phyloP scores from a whole-genome alignment of 805 yeast genomes.

The Suhomyces emberorum region DNA sequence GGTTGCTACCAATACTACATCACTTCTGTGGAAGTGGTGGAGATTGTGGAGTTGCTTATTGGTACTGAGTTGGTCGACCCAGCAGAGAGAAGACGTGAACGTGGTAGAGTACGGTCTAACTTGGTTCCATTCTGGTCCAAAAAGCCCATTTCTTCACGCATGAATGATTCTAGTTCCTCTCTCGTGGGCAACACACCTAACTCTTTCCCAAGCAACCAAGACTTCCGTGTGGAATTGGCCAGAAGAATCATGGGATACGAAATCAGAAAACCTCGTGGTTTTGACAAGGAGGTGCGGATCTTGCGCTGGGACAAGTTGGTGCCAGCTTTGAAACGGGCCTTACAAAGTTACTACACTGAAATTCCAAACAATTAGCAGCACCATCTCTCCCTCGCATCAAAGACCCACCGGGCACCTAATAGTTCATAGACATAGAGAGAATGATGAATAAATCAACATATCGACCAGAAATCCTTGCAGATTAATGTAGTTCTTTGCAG shows the following conservation, averaged over 20 bases:
- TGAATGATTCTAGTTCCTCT: slow-evolving; percentile 24
- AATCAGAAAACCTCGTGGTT: slow-evolving; percentile 61
- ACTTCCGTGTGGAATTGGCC: slow-evolving; percentile 52
- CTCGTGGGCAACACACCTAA: slow-evolving; percentile 3
- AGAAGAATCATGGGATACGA: slow-evolving; percentile 64
- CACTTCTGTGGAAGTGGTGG: slow-evolving; percentile 65
- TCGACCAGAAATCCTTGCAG: too few relatives aligned
- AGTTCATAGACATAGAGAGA: too few relatives aligned
- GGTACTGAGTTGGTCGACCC: slow-evolving; percentile 47
- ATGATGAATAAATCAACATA: too few relatives aligned
- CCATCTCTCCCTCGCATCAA: too few relatives aligned
- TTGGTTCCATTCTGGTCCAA: slow-evolving; percentile 67
- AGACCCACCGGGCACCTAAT: too few relatives aligned
- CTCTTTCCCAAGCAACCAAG: slow-evolving; percentile 21
- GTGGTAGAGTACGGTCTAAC: slow-evolving; percentile 66
- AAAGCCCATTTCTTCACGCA: slow-evolving; percentile 50
- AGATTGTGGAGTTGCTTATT: slow-evolving; percentile 58
- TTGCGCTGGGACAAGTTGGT: slow-evolving; percentile 57
- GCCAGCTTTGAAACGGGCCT: slow-evolving; percentile 60
- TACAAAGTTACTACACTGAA: slow-evolving; percentile 63
- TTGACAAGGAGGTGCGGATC: slow-evolving; percentile 65
- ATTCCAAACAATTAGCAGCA: slow-evolving; percentile 33
- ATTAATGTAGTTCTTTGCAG: too few relatives aligned
- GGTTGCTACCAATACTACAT: slow-evolving; percentile 44
- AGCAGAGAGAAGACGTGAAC: slow-evolving; percentile 53